Conservation (phyloP, 148 eudicot genomes). For the Fagopyrum homotropicum region DNA sequence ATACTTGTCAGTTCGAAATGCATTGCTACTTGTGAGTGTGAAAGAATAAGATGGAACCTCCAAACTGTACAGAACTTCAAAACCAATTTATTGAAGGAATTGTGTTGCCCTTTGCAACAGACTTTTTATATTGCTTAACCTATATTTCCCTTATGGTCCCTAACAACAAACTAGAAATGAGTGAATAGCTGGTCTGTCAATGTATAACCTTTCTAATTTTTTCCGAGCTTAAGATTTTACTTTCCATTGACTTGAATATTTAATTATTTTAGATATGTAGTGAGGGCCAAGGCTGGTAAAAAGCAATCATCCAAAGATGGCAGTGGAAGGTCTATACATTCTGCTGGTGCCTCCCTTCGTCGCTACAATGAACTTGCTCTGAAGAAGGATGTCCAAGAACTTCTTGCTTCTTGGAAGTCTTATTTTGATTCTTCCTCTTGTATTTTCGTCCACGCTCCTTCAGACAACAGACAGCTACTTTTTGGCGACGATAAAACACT, state of each 20-base stretch:
- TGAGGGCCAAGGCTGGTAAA: constrained; percentile 94
- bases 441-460: constrained; percentile 71
- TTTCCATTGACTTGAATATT: background rate
- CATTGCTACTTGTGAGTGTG: background rate
- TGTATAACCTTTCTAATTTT: background rate
- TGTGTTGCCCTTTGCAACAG: background rate
- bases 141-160: background rate
- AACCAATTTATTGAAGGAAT: background rate
- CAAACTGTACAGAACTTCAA: background rate
- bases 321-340: constrained; percentile 64
- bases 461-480: constrained; percentile 66
- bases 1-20: background rate
- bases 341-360: constrained; percentile 95
- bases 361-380: constrained; percentile 86
- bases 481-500: constrained; percentile 61
- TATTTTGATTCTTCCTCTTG: constrained; percentile 65
- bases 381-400: constrained; percentile 86
- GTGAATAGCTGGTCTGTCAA: background rate
- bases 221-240: background rate
- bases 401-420: constrained; percentile 79
- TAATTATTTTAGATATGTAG: constrained; percentile 58
- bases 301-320: constrained; percentile 90
- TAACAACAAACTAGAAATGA: background rate
- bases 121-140: background rate
- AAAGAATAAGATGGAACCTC: background rate